Base-by-base conservation (phyloP, 495 filamentous ascomycete genomes). In the Penicilliopsis zonata region DNA sequence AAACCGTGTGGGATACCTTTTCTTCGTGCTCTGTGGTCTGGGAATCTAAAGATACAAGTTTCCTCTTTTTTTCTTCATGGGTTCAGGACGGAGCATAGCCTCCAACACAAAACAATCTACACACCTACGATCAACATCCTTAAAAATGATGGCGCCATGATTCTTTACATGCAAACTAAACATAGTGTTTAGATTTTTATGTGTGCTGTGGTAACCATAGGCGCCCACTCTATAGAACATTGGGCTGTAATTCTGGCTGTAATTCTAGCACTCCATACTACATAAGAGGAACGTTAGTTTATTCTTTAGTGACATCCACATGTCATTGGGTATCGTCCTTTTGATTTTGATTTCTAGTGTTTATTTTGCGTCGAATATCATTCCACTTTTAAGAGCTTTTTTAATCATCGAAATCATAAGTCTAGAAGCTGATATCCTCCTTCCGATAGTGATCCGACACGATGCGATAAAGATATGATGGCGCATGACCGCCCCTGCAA, bases 381-480 rank as follows among this genome's bases (percentile, higher is more conserved):
- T n/a, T 30, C 9, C 21, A n/a, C 16, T 31, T 13, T 30, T 18
- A n/a, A n/a, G n/a, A n/a, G n/a, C n/a, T n/a, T n/a, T n/a, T n/a
- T n/a, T n/a, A n/a, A n/a, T n/a, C n/a, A n/a, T n/a, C n/a, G n/a
- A n/a, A n/a, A n/a, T n/a, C n/a, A n/a, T n/a, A n/a, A n/a, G n/a
- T 5, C 12, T 13, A 67, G 19, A 84, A 72, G 37, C 68, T 74
- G 31, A 83, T 75, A 51, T 93, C 85, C 50, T 92, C 82, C 23
- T 69, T 58, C 33, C 82, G 79, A 53, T 93, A 93, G 47, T 93
- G 85, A 54, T 92, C 85, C 5, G 72, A 72, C 28, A 90, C 74
- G 37, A 90, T 82, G 35, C 75, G 65, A 51, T 85, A 83, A 5
- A 93, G 66, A 49, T 85, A 86, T 33, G 80, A 78, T 32, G 77